phyloP scores from a whole-genome alignment of 768 basidiomycete genomes.

The Psilocybe tampanensis region DNA sequence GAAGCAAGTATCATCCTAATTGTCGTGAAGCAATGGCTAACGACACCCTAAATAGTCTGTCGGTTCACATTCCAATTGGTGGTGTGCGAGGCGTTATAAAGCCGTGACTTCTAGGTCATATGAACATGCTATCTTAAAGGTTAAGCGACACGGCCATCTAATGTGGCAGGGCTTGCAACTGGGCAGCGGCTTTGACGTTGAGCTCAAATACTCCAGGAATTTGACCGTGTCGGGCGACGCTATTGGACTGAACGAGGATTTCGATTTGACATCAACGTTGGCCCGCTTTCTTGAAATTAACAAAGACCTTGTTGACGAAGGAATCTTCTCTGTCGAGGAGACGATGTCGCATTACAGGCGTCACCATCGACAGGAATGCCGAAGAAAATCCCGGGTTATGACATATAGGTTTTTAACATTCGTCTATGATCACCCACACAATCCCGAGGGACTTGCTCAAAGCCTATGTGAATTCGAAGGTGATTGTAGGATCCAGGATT shows the following conservation, averaged over 20 bases:
- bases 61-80: constrained; percentile 46
- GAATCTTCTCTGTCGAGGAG: constrained; percentile 46
- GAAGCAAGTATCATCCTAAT: constrained; percentile 38
- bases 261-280: constrained; percentile 60
- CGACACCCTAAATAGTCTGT: constrained; percentile 37
- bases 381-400: constrained; percentile 53
- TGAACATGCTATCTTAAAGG: constrained; percentile 47
- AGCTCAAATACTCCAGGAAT: constrained; percentile 56
- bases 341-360: constrained; percentile 53
- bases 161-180: constrained; percentile 54
- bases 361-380: constrained; percentile 49
- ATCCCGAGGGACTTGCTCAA: constrained; percentile 44
- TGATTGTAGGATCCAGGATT: constrained; percentile 55
- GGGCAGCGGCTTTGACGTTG: constrained; percentile 70
- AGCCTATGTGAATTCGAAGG: constrained; percentile 50
- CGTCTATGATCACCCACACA: constrained; percentile 60
- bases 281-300: constrained; percentile 67
- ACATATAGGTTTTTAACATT: constrained; percentile 63
- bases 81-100: constrained; percentile 49
- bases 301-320: constrained; percentile 45
- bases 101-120: constrained; percentile 51
- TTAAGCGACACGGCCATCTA: constrained; percentile 56
- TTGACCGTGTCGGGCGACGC: constrained; percentile 49
- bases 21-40: background rate
- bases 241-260: constrained; percentile 69